Conservation (phyloP, 2,329 filamentous ascomycete species). For the Penicillium sp. region DNA sequence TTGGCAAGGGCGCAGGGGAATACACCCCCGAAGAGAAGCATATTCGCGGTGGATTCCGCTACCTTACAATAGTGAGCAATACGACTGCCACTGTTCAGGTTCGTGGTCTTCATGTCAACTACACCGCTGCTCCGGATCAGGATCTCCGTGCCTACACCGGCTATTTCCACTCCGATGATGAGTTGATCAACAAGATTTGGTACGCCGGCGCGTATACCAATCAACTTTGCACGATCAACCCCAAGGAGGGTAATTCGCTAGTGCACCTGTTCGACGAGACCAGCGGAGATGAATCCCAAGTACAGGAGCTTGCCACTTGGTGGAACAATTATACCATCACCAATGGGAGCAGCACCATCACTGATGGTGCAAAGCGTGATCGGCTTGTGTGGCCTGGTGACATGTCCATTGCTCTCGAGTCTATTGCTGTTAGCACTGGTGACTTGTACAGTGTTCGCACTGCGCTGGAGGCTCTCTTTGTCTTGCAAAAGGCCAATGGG, state of each 20-base stretch:
- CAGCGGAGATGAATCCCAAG: slow-evolving; percentile 11
- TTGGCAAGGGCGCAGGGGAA: slow-evolving; percentile 33
- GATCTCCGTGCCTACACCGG: slow-evolving; percentile 53
- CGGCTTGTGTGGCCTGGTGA: slow-evolving; percentile 62
- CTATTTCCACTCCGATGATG: slow-evolving; percentile 53
- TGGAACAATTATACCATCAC: slow-evolving; percentile 34
- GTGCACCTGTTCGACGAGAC: slow-evolving; percentile 5
- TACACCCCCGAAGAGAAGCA: slow-evolving; percentile 48
- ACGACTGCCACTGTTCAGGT: slow-evolving; percentile 45
- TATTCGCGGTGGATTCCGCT: slow-evolving; percentile 50
- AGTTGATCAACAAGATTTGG: slow-evolving; percentile 58
- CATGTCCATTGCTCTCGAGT: slow-evolving; percentile 59
- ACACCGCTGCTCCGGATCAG: slow-evolving; percentile 39
- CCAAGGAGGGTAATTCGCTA: slow-evolving; percentile 26
- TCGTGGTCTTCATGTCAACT: slow-evolving; percentile 41
- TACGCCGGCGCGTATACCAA: slow-evolving; percentile 57
- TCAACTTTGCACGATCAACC: slow-evolving; percentile 36
- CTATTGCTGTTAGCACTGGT: slow-evolving; percentile 57
- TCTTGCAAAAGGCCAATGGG: slow-evolving; percentile 48
- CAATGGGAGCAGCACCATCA: slow-evolving; percentile 36
- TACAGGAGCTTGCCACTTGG: slow-evolving; percentile 27
- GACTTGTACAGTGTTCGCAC: slow-evolving; percentile 55
- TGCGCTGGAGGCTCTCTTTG: slow-evolving; percentile 52
- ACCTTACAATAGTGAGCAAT: slow-evolving; percentile 49
- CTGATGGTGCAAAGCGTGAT: slow-evolving; percentile 46